Conservation (phyloP, 768 basidiomycete species). For the Tylopilus plumbeoviolaceoides region DNA sequence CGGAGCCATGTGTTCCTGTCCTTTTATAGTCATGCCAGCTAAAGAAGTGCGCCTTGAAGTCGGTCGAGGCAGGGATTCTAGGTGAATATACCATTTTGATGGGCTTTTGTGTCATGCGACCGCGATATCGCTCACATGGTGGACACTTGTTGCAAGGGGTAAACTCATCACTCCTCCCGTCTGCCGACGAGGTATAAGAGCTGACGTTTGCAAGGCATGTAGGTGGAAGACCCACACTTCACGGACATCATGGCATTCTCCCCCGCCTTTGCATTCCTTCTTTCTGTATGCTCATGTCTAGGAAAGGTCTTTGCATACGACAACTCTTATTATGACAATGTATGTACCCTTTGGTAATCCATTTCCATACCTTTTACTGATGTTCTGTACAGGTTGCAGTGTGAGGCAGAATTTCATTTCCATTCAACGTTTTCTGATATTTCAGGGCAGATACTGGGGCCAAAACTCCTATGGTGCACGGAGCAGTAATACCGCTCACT, state of each 20-base stretch:
- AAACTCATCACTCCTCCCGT: not conserved
- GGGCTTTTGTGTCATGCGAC: conserved; percentile 3
- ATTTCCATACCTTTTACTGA: conserved; percentile 1
- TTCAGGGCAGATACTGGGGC: conserved; percentile 57
- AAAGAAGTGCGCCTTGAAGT: not conserved
- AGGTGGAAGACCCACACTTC: not conserved
- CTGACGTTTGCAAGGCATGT: not conserved
- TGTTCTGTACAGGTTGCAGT: conserved; percentile 45
- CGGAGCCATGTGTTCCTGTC: not conserved
- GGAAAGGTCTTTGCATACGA: conserved; percentile 43
- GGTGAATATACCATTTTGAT: conserved; percentile 8
- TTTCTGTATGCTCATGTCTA: conserved; percentile 6
- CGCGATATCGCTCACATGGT: conserved; percentile 10
- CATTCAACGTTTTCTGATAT: not conserved
- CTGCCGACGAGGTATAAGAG: conserved; percentile 16
- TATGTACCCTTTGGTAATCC: conserved; percentile 28
- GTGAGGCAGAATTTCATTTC: conserved; percentile 31
- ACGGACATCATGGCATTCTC: conserved; percentile 11
- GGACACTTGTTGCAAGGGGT: not conserved
- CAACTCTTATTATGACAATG: conserved; percentile 59
- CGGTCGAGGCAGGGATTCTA: conserved; percentile 6
- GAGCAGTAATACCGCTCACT: conserved; percentile 47
- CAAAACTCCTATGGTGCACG: conserved; percentile 71
- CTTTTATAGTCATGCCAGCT: conserved; percentile 9
- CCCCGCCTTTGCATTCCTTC: not conserved